Conservation (phyloP, 1,284 basidiomycete species). For the Cryptococcus sp. region DNA sequence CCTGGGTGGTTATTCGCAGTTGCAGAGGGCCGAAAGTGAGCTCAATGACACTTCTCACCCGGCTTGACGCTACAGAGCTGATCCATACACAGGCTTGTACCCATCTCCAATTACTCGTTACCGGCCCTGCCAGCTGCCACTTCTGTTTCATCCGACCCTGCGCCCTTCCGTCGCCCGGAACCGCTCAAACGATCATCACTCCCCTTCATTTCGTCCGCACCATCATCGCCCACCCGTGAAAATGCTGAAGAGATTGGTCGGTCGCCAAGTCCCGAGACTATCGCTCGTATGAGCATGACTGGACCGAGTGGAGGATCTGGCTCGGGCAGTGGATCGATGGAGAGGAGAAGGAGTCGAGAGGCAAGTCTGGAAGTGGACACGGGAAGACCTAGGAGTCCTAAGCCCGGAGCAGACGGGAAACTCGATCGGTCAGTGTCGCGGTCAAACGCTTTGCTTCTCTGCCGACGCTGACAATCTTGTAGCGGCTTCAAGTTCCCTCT, state of each 20-base stretch:
- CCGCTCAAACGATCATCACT: slow-evolving; percentile 41
- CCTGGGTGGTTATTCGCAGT: slow-evolving; percentile 89
- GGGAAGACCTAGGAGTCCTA: slow-evolving; percentile 43
- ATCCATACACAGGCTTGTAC: slow-evolving; percentile 66
- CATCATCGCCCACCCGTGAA: slow-evolving; percentile 28
- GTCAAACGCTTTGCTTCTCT: neutral
- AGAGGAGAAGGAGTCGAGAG: slow-evolving; percentile 24
- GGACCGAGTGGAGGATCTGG: slow-evolving; percentile 21
- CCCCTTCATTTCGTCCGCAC: slow-evolving; percentile 32
- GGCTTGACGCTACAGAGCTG: neutral
- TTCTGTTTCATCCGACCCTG: slow-evolving; percentile 50
- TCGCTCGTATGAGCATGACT: slow-evolving; percentile 50
- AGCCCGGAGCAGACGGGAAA: slow-evolving; percentile 50
- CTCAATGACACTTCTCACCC: slow-evolving; percentile 21
- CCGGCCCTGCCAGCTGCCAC: slow-evolving; percentile 59
- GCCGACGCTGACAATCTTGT: neutral
- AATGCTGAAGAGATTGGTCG: slow-evolving; percentile 34
- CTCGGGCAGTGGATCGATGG: slow-evolving; percentile 10
- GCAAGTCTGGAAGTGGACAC: slow-evolving; percentile 20
- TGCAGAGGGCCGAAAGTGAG: slow-evolving; percentile 74
- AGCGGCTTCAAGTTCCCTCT: slow-evolving; percentile 51
- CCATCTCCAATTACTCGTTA: slow-evolving; percentile 78
- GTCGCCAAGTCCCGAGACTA: slow-evolving; percentile 49
- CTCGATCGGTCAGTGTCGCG: slow-evolving; percentile 38
- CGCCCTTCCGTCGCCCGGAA: slow-evolving; percentile 55